These are phyloP conservation scores for Moesziomyces sp. DNA, from an alignment of 1,284 basidiomycete genomes.

Conservation along the genomic window DNA sequence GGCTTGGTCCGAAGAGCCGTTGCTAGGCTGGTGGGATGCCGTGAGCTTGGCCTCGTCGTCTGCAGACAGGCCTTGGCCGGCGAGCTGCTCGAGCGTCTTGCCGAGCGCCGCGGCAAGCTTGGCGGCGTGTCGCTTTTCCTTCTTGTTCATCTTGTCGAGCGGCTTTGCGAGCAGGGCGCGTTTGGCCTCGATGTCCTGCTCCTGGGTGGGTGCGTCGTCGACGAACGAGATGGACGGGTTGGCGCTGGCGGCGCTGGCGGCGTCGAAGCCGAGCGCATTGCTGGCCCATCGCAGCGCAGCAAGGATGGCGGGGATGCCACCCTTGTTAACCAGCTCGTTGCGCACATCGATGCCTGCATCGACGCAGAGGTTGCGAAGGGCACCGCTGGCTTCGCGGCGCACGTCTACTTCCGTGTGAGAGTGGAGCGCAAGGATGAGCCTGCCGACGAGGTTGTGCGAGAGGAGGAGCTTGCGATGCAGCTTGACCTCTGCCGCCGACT, in stretches of 20 bases:
- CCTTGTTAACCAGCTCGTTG: constrained; percentile 55
- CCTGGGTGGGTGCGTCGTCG: constrained; percentile 26
- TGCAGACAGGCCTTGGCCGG: constrained; percentile 29
- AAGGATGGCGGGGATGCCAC: constrained; percentile 45
- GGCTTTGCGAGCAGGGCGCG: constrained; percentile 50
- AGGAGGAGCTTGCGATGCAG: constrained; percentile 46
- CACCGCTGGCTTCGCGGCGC: constrained; percentile 62
- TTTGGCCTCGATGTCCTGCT: constrained; percentile 44
- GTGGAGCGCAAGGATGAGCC: constrained; percentile 55
- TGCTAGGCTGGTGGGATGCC: constrained; percentile 1
- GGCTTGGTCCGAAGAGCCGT: constrained; percentile 1
- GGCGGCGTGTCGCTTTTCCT: constrained; percentile 62
- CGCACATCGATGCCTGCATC: constrained; percentile 53
- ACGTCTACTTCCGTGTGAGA: constrained; percentile 55
- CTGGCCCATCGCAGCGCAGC: constrained; percentile 51
- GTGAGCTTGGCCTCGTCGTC: constrained; percentile 33
- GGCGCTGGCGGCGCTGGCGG: constrained; percentile 1
- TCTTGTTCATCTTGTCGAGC: constrained; percentile 65
- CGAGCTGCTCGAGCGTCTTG: constrained; percentile 32
- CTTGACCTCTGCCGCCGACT: constrained; percentile 49
- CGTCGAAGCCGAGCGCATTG: constrained; percentile 45
- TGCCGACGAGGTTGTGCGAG: constrained; percentile 48
- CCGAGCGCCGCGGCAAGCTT: constrained; percentile 53
- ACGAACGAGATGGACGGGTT: constrained; percentile 26
- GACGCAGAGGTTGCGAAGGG: constrained; percentile 65